A percentile compares a stretch with the other conserved stretches of the same genome.
Evolutionary conservation across 73 alveolate genomes (phyloP).

Genomic region (Symbiodinium natans): DNA sequence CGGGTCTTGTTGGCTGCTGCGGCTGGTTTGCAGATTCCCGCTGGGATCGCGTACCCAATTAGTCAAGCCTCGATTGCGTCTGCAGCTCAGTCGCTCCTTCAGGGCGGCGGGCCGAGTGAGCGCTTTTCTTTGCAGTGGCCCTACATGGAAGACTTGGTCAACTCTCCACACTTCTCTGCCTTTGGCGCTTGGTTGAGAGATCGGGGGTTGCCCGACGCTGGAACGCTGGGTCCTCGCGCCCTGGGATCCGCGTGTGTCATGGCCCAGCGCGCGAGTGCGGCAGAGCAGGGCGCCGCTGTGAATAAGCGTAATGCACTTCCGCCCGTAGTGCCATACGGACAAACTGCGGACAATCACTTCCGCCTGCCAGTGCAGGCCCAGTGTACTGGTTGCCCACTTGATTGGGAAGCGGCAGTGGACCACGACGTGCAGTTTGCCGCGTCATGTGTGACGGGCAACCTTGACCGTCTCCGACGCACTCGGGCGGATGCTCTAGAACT

Average conservation of each 20-base stretch:
- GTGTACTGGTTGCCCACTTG: neutral
- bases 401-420: slow-evolving; percentile 1
- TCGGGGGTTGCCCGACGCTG: neutral
- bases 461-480: neutral
- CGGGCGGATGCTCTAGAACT: neutral
- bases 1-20: neutral
- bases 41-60: neutral
- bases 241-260: neutral
- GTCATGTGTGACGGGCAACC: neutral
- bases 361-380: neutral
- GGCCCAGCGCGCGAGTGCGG: neutral
- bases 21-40: neutral
- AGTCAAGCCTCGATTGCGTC: neutral
- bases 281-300: neutral
- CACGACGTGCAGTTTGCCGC: slow-evolving; percentile 46
- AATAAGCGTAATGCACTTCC: neutral
- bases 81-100: neutral
- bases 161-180: neutral
- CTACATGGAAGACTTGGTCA: neutral
- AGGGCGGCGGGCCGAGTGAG: neutral
- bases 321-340: neutral
- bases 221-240: neutral
- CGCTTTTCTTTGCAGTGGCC: neutral
- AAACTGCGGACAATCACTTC: neutral
- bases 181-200: neutral